phyloP scores from a whole-genome alignment of 2,329 filamentous ascomycete genomes.

The Aspergillus sp. region DNA sequence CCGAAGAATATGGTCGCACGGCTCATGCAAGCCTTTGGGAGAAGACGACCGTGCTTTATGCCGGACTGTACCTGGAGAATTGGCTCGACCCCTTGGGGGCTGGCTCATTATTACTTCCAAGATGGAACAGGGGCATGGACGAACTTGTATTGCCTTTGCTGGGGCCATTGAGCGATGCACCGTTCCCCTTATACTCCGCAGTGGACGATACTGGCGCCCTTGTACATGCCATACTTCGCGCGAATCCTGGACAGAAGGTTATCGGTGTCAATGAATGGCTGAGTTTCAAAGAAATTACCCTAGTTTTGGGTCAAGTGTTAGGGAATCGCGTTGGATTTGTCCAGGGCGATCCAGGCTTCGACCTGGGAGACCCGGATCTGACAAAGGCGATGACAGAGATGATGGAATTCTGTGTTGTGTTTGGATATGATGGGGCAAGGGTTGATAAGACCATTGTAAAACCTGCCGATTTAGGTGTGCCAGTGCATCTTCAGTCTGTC shows the following conservation, averaged over 20 bases:
- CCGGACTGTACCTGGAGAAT: constrained; percentile 37
- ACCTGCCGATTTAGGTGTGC: not conserved
- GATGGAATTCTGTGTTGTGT: constrained; percentile 12
- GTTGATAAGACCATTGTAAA: not conserved
- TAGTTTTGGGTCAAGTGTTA: not conserved
- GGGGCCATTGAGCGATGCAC: not conserved
- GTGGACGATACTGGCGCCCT: constrained; percentile 13
- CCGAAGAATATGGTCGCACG: constrained; percentile 30
- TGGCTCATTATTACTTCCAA: not conserved
- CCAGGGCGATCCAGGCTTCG: not conserved
- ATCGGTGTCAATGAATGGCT: constrained; percentile 10
- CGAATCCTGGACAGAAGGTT: constrained; percentile 1
- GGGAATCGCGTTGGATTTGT: constrained; percentile 4
- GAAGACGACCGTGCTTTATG: constrained; percentile 33
- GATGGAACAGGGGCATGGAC: not conserved
- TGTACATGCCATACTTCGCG: constrained; percentile 5
- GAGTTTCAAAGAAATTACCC: constrained; percentile 1
- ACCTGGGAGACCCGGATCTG: constrained; percentile 6
- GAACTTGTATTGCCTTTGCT: not conserved
- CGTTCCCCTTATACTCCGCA: constrained; percentile 4
- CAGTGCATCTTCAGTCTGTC: not conserved
- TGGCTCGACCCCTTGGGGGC: not conserved
- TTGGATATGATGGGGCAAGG: constrained; percentile 12
- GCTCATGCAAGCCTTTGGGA: constrained; percentile 26
- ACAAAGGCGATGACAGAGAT: constrained; percentile 6